phyloP scores from a whole-genome alignment of 1,284 basidiomycete species.

The Hemileia vastatrix region DNA sequence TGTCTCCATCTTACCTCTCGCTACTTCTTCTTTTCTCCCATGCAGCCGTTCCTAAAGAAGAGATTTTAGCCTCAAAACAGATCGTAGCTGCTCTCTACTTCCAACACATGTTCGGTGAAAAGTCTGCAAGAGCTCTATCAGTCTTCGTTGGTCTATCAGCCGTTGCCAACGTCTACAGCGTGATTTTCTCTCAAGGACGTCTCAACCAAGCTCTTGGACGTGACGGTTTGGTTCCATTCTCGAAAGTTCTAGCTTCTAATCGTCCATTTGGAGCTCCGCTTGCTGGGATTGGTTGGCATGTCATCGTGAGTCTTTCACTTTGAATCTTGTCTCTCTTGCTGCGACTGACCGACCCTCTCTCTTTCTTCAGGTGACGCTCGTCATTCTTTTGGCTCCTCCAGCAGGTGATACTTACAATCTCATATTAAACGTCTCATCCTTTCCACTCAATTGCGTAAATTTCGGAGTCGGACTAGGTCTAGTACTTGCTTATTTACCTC shows the following conservation, averaged over 20 bases:
- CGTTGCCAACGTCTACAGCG: conserved; percentile 45
- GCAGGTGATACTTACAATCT: conserved; percentile 49
- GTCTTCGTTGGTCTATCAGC: conserved; percentile 52
- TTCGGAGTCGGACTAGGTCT: conserved; percentile 55
- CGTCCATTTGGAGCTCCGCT: conserved; percentile 50
- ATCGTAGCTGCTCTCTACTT: conserved; percentile 55
- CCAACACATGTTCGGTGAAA: conserved; percentile 51
- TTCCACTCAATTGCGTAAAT: conserved; percentile 54
- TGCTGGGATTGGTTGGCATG: conserved; percentile 48
- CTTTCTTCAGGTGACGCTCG: conserved; percentile 24
- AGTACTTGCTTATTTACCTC: conserved; percentile 43
- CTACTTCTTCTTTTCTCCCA: conserved; percentile 1
- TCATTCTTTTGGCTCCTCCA: conserved; percentile 31
- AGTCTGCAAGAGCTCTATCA: conserved; percentile 50
- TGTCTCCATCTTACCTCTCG: conserved; percentile 26
- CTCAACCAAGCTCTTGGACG: conserved; percentile 54
- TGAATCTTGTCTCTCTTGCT: conserved; percentile 51
- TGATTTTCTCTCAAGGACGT: conserved; percentile 49
- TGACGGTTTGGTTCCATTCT: conserved; percentile 52
- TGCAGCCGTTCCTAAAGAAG: conserved; percentile 48
- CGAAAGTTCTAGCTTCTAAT: conserved; percentile 49
- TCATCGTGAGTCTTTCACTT: conserved; percentile 47
- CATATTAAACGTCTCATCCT: conserved; percentile 54
- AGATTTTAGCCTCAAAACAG: conserved; percentile 49
- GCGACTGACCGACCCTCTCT: conserved; percentile 45